phyloP scores from a whole-genome alignment of 108 stramenopile species.

The Nitzschia sp. region DNA sequence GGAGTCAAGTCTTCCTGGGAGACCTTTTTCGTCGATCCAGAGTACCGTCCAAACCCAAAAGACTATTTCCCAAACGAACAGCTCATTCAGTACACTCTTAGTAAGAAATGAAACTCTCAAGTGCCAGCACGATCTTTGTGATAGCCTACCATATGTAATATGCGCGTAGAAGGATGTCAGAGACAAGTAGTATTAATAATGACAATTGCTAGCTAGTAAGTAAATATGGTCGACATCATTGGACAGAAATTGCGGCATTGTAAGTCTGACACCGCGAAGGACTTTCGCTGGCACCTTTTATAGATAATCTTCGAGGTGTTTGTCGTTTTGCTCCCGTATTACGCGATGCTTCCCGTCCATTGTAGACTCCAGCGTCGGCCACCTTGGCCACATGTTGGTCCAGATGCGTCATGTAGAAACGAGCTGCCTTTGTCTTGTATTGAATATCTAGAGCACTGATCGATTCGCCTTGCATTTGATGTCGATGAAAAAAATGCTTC shows the following conservation, averaged over 20 bases:
- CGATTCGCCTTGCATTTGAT: slow-evolving; percentile 12
- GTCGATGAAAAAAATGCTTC: slow-evolving; percentile 5
- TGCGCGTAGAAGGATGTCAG: no score
- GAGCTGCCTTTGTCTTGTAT: slow-evolving; percentile 76
- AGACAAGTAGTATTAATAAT: no score
- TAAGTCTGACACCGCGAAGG: neutral
- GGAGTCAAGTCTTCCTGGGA: slow-evolving; percentile 57
- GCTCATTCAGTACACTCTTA: neutral
- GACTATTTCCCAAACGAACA: slow-evolving; percentile 87
- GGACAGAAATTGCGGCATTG: neutral
- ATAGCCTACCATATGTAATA: neutral
- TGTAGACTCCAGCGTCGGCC: slow-evolving; percentile 44
- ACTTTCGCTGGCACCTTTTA: neutral
- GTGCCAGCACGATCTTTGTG: neutral
- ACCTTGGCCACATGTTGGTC: slow-evolving; percentile 48
- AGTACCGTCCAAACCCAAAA: slow-evolving; percentile 88
- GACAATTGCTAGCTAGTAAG: no score
- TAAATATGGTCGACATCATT: no score
- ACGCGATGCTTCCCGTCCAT: slow-evolving; percentile 59
- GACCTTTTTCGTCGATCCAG: slow-evolving; percentile 82
- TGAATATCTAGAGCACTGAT: slow-evolving; percentile 27
- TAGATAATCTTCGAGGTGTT: neutral
- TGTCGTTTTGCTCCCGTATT: neutral
- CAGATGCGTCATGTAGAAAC: slow-evolving; percentile 66
- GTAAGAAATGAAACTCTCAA: neutral